Evolutionary conservation across 495 filamentous ascomycete species (phyloP).

Genomic region (Penicillium samsonianum): DNA sequence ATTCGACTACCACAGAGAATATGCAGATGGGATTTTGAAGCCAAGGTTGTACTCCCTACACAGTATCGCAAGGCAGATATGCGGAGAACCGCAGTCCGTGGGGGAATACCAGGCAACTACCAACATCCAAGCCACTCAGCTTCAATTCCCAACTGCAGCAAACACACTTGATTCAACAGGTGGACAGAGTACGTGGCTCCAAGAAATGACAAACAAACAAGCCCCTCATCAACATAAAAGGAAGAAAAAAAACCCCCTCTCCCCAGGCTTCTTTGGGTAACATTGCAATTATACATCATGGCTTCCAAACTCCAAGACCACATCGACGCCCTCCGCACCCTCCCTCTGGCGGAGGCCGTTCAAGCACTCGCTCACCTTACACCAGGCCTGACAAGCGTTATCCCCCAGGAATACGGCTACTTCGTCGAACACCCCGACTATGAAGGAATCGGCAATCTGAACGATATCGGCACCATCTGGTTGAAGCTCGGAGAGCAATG

Average conservation of each 20-base stretch:
- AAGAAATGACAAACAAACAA: not conserved
- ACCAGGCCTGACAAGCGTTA: slow-evolving; percentile 6
- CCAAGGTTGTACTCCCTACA: not conserved
- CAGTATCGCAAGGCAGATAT: too few species aligned
- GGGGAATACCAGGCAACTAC: not conserved
- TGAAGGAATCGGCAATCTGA: slow-evolving; percentile 9
- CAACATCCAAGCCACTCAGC: not conserved
- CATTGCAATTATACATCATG: slow-evolving; percentile 7
- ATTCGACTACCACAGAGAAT: not conserved
- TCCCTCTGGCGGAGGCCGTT: slow-evolving; percentile 5
- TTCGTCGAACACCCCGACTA: slow-evolving; percentile 15
- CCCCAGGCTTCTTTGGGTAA: not conserved
- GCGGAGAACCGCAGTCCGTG: not conserved
- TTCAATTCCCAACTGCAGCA: not conserved
- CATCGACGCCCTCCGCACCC: slow-evolving; percentile 8
- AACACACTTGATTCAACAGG: not conserved
- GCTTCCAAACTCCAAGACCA: slow-evolving; percentile 11
- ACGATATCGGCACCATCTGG: slow-evolving; percentile 11
- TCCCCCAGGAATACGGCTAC: slow-evolving; percentile 1
- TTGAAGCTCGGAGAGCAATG: slow-evolving; percentile 3
- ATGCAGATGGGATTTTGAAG: not conserved
- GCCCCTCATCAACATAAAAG: not conserved
- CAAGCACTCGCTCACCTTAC: slow-evolving; percentile 10
- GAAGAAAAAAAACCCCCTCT: not conserved
- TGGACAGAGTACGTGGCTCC: not conserved